Base-by-base conservation (phyloP, 441 rosid species). In the Euphorbia schlechtendalii region DNA sequence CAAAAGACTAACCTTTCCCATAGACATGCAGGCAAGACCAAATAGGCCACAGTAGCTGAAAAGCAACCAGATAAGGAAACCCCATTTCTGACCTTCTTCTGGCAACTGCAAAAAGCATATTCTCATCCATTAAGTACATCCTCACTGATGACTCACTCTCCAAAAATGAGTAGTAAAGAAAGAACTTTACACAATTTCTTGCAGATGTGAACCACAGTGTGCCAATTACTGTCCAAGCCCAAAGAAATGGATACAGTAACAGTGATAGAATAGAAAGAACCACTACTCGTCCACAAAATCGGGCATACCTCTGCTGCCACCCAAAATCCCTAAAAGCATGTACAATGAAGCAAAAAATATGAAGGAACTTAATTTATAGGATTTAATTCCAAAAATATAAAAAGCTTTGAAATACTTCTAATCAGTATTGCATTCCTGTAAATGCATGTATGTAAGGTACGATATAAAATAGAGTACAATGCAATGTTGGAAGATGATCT, bases 191-290 rank as follows among this genome's bases (percentile, higher is more conserved):
- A 81, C 98, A 95, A 67, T 69, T 70, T 71, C 76, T 84, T 2
- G 96, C 90, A 55, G 67, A 74, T 27, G 81, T 81, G 83, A 88
- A 95, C 99, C 99, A 95, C 13, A 85, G 71, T 34, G 97, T 86
- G 62, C 98, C 99, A 24, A 85, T 83, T 57, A 95, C 72, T 67
- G 99, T 95, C 99, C 99, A 95, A 45, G 85, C 92, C 98, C 97
- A 95, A 59, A 92, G 85, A 80, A 89, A 95, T 14, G 99, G 99
- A 77, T 92, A 95, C 34, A 95, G 84, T 41, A 91, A 74, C 63
- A 95, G 77, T 21, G 95, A 84, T 22, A 95, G 76, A 59, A 88
- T 56, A 43, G 97, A 95, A 55, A 94, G 82, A 54, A 94, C 96
- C 48, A 84, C 94, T 56, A 91, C 69, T 78, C 99, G 82, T 69